A percentile compares a stretch with the other conserved stretches of the same genome.
phyloP scores from a whole-genome alignment of 345 rosid species.

The Anacardium occidentale region DNA sequence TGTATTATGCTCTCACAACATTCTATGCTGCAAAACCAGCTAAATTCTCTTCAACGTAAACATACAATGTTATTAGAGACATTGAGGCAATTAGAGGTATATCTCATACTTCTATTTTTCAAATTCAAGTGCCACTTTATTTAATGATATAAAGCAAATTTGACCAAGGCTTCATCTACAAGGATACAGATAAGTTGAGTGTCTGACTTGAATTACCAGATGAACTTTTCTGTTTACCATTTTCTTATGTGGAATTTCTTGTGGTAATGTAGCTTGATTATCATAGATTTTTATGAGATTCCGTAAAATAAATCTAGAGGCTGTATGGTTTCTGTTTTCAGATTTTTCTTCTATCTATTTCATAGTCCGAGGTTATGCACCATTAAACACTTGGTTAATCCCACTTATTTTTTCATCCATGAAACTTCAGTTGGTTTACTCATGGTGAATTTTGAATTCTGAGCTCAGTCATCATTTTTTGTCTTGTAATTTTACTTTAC shows the following conservation, averaged over 20 bases:
- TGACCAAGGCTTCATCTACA: not conserved
- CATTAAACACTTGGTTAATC: not conserved
- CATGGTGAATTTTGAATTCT: not conserved
- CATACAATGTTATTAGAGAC: slow-evolving; percentile 72
- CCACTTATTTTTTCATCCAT: not conserved
- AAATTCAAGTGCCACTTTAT: not conserved
- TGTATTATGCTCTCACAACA: slow-evolving; percentile 79
- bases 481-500: not conserved
- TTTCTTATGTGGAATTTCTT: too few relatives aligned
- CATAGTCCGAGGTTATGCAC: not conserved
- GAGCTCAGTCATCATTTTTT: not conserved
- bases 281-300: too few relatives aligned
- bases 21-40: slow-evolving; percentile 67
- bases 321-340: not conserved
- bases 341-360: not conserved
- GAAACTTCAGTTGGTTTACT: not conserved
- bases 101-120: slow-evolving; percentile 12
- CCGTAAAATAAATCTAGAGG: not conserved
- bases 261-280: too few relatives aligned
- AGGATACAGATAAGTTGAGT: not conserved
- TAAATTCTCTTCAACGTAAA: slow-evolving; percentile 61
- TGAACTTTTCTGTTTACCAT: too few relatives aligned
- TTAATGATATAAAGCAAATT: not conserved
- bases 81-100: slow-evolving; percentile 91
- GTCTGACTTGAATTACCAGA: too few relatives aligned